phyloP scores from a whole-genome alignment of 2,329 filamentous ascomycete species.

The Simplicillium aogashimaense region DNA sequence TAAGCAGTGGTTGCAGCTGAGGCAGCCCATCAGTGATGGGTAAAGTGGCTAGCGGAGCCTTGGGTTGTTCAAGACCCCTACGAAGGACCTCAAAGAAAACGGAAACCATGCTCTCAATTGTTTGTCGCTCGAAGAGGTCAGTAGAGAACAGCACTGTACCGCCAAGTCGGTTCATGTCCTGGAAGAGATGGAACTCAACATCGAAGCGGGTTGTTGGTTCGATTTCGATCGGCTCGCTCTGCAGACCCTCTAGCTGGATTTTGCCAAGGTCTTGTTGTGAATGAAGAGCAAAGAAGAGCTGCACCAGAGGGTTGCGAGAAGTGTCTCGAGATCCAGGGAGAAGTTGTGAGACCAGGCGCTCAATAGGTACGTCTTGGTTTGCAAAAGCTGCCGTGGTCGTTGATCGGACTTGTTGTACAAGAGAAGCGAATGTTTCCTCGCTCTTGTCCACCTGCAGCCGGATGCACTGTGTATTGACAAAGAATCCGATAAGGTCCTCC shows the following conservation, averaged over 20 bases:
- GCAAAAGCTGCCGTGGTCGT: conserved; percentile 5
- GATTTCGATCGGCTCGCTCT: background rate
- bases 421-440: conserved; percentile 4
- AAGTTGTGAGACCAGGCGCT: conserved; percentile 6
- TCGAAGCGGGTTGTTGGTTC: background rate
- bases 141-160: background rate
- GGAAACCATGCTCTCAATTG: background rate
- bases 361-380: conserved; percentile 10
- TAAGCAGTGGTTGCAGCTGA: conserved; percentile 1
- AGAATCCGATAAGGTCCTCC: conserved; percentile 9
- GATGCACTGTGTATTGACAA: conserved; percentile 12
- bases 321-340: background rate
- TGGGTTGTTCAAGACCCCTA: conserved; percentile 1
- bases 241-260: background rate
- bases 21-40: conserved; percentile 1
- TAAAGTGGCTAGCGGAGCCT: background rate
- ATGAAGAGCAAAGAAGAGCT: conserved; percentile 8
- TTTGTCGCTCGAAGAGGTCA: background rate
- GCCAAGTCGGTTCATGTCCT: background rate
- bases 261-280: conserved; percentile 1
- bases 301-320: conserved; percentile 6
- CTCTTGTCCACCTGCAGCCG: conserved; percentile 4
- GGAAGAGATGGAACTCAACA: conserved; percentile 2
- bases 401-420: conserved; percentile 7
- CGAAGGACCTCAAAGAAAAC: conserved; percentile 1